These are phyloP conservation scores for Epichloe baconii DNA, from an alignment of 2,329 filamentous ascomycete genomes.

Conservation along the genomic window DNA sequence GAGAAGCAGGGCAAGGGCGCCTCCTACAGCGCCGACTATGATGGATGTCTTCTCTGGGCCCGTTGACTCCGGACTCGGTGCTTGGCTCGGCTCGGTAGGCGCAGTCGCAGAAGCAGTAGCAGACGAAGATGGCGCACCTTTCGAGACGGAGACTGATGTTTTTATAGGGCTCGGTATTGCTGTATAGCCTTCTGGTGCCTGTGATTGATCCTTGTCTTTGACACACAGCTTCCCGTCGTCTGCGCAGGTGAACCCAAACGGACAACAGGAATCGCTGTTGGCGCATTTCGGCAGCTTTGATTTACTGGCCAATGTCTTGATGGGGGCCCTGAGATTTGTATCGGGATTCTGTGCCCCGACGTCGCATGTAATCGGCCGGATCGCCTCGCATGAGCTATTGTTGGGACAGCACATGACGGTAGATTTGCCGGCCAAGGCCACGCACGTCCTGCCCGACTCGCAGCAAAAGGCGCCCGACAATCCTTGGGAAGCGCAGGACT, in stretches of 20 bases:
- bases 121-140: background rate
- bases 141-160: constrained; percentile 7
- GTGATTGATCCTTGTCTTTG: constrained; percentile 36
- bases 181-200: constrained; percentile 19
- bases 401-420: constrained; percentile 60
- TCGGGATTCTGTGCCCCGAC: constrained; percentile 46
- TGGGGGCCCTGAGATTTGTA: constrained; percentile 39
- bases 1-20: constrained; percentile 28
- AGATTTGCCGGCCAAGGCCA: constrained; percentile 47
- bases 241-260: constrained; percentile 56
- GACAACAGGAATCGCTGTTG: constrained; percentile 44
- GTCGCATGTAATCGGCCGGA: constrained; percentile 54
- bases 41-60: constrained; percentile 25
- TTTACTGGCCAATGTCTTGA: constrained; percentile 54
- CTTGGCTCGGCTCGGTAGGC: constrained; percentile 6
- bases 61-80: constrained; percentile 5
- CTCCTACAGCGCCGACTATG: constrained; percentile 35
- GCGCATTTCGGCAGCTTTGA: constrained; percentile 45
- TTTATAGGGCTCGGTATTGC: constrained; percentile 10
- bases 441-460: constrained; percentile 37
- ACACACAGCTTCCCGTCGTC: constrained; percentile 33
- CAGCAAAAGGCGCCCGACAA: constrained; percentile 60
- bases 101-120: background rate
- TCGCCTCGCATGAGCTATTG: constrained; percentile 42
- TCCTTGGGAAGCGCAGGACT: constrained; percentile 35